These are phyloP conservation scores for Candida maesae DNA, from an alignment of 805 yeast species.

Conservation along the genomic window DNA sequence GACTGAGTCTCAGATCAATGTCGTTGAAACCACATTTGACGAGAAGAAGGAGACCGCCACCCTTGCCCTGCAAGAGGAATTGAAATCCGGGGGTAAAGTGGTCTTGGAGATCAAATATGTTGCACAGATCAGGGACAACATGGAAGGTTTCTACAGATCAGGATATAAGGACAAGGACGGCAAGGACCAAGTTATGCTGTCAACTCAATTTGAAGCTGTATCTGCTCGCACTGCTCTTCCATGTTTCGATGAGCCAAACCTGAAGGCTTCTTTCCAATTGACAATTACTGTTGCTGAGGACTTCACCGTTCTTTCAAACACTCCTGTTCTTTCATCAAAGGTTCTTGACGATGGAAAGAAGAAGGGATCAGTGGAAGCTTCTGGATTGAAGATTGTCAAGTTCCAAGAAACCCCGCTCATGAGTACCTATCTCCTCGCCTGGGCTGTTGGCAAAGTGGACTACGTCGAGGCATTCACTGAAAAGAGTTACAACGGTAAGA, in stretches of 20 bases:
- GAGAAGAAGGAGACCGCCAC: constrained; percentile 59
- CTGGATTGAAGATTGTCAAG: constrained; percentile 26
- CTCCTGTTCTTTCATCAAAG: constrained; percentile 53
- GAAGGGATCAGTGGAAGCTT: constrained; percentile 41
- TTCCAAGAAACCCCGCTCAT: constrained; percentile 76
- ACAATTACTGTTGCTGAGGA: constrained; percentile 52
- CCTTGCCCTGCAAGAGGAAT: constrained; percentile 46
- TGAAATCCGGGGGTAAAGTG: constrained; percentile 35
- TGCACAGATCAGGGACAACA: constrained; percentile 64
- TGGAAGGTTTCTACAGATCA: constrained; percentile 80
- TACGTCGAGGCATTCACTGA: constrained; percentile 50
- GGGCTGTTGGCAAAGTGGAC: constrained; percentile 74
- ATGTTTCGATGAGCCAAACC: constrained; percentile 78
- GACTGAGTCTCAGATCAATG: constrained; percentile 21
- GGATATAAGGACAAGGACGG: constrained; percentile 55
- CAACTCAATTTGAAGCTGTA: constrained; percentile 83
- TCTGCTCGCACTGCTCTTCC: constrained; percentile 85
- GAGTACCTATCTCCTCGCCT: constrained; percentile 81
- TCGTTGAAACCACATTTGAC: constrained; percentile 37
- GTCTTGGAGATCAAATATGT: constrained; percentile 45
- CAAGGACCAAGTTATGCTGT: constrained; percentile 64
- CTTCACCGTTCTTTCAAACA: constrained; percentile 61
- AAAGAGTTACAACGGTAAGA: constrained; percentile 43
- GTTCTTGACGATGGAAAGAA: constrained; percentile 40
- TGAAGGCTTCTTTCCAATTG: constrained; percentile 69